Conservation (phyloP, 768 basidiomycete genomes). For the Lactarius vividus region DNA sequence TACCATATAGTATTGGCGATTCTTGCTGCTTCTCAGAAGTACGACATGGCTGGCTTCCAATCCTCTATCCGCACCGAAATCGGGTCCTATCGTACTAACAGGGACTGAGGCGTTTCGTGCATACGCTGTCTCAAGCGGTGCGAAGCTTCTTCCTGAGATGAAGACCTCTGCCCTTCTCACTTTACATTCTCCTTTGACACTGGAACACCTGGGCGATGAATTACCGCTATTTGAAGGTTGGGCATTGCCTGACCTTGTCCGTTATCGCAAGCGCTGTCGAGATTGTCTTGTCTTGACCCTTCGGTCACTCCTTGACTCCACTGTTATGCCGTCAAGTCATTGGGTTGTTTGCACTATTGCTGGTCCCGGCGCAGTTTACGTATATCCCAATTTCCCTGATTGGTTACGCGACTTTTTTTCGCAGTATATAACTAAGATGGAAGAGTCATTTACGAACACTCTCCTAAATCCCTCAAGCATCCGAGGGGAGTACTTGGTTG, state of each 20-base stretch:
- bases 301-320: not conserved
- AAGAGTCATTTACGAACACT: no score
- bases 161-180: not conserved
- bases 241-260: not conserved
- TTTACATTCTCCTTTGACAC: not conserved
- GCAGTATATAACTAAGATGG: no score
- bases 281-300: not conserved
- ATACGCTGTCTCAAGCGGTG: not conserved
- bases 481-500: no score
- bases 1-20: not conserved
- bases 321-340: not conserved
- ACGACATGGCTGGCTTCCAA: slow-evolving; percentile 25
- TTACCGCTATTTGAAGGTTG: slow-evolving; percentile 1
- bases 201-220: not conserved
- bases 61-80: not conserved
- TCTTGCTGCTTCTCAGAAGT: slow-evolving; percentile 29
- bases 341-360: not conserved
- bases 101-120: slow-evolving; percentile 7
- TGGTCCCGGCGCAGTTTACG: no score
- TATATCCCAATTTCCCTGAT: no score
- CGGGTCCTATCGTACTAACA: not conserved
- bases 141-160: not conserved
- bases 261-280: slow-evolving; percentile 4
- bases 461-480: no score
- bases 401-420: no score